Percentiles rank a stretch among this genome's conserved stretches.
These are phyloP conservation scores for Pseudonitzschia multiseries DNA, from an alignment of 108 stramenopile genomes.

Conservation along the genomic window DNA sequence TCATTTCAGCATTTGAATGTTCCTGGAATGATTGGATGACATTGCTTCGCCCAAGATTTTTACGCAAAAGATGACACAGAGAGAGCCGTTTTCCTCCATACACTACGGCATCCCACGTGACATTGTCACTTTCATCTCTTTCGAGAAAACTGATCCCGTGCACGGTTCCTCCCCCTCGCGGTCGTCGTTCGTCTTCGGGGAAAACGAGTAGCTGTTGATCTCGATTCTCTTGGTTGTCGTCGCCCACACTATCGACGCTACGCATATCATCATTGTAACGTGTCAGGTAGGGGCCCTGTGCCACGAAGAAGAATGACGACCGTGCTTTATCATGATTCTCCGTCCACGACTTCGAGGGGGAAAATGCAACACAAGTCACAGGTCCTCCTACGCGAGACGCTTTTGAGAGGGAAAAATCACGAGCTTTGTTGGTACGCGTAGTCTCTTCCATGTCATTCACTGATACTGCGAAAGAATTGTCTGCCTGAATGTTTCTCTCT, in stretches of 20 bases:
- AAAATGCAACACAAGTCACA: slow-evolving; percentile 26
- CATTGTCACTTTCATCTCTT: not conserved
- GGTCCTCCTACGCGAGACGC: slow-evolving; percentile 29
- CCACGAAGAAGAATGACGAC: slow-evolving; percentile 7
- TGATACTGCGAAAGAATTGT: not conserved
- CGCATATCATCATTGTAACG: not conserved
- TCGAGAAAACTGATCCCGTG: slow-evolving; percentile 31
- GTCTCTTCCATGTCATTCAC: slow-evolving; percentile 5
- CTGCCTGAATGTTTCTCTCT: not conserved
- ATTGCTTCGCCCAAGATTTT: slow-evolving; percentile 9
- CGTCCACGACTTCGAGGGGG: not conserved
- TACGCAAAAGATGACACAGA: slow-evolving; percentile 15
- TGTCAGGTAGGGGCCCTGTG: slow-evolving; percentile 10
- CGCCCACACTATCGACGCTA: not conserved
- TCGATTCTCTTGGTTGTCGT: not conserved
- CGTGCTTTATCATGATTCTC: not conserved
- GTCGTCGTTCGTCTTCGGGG: slow-evolving; percentile 17
- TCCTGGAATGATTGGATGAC: not conserved
- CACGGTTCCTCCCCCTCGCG: slow-evolving; percentile 25
- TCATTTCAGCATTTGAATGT: not conserved
- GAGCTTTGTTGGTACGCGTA: not conserved
- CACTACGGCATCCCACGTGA: slow-evolving; percentile 22
- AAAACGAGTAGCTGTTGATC: slow-evolving; percentile 24
- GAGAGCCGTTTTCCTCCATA: slow-evolving; percentile 31
- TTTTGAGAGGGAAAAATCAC: slow-evolving; percentile 17